Evolutionary conservation across 2,329 filamentous ascomycete genomes (phyloP).

Genomic region (Ophiostoma sp.): DNA sequence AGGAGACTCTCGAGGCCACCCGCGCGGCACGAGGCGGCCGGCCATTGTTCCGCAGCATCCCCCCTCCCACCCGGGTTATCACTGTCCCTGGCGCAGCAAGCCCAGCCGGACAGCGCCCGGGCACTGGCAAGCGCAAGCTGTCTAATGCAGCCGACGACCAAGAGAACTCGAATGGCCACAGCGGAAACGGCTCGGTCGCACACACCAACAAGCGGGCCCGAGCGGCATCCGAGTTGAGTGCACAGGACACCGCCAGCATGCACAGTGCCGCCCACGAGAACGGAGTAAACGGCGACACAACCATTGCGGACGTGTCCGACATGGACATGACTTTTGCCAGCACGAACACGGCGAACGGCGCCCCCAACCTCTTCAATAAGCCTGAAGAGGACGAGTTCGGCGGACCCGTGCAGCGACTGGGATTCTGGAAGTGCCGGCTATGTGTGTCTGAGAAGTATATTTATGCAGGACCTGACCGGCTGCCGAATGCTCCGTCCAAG

Average conservation of each 20-base stretch:
- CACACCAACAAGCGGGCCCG: conserved; percentile 19
- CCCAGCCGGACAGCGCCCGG: background rate
- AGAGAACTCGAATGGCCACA: background rate
- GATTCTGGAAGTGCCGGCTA: conserved; percentile 44
- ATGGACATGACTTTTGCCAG: conserved; percentile 13
- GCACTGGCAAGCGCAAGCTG: conserved; percentile 8
- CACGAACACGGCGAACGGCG: background rate
- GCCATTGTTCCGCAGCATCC: conserved; percentile 15
- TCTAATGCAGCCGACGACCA: background rate
- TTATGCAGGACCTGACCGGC: conserved; percentile 38
- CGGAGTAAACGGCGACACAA: background rate
- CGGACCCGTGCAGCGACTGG: conserved; percentile 38
- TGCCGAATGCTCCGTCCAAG: conserved; percentile 42
- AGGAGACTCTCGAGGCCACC: conserved; percentile 34
- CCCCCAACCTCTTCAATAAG: conserved; percentile 25
- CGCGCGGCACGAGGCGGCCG: conserved; percentile 23
- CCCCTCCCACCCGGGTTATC: background rate
- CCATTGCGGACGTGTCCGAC: conserved; percentile 14
- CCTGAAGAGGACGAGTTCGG: conserved; percentile 25
- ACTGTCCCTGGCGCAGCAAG: background rate
- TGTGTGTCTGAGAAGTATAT: conserved; percentile 42
- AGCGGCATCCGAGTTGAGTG: conserved; percentile 21
- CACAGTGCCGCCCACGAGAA: conserved; percentile 13
- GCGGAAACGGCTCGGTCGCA: background rate
- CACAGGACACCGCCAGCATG: conserved; percentile 25